These are phyloP conservation scores for Marchantia polymorpha DNA, from an alignment of 225 moss, liverwort and hornwort species.

Conservation along the genomic window DNA sequence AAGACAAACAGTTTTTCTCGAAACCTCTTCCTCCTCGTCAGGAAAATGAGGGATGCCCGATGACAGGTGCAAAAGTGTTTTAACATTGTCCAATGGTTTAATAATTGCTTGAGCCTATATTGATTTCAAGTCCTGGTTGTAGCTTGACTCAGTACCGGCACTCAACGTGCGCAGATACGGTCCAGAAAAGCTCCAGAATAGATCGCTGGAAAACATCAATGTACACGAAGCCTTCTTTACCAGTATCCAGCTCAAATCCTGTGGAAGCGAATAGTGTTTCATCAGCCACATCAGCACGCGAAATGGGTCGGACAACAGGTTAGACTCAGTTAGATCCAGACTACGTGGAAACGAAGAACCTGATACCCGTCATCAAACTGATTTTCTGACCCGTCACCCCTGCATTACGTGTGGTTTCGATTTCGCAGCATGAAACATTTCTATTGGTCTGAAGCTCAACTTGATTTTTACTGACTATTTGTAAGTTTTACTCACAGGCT, in stretches of 20 bases:
- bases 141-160: neutral
- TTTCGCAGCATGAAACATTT: neutral
- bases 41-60: neutral
- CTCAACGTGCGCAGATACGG: conserved; percentile 14
- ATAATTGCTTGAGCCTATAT: neutral
- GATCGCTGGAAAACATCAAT: conserved; percentile 32
- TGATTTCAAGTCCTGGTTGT: neutral
- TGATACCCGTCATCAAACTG: too few species aligned
- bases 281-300: conserved; percentile 12
- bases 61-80: neutral
- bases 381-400: neutral
- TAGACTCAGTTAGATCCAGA: neutral
- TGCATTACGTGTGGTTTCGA: neutral
- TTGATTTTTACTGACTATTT: neutral
- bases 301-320: neutral
- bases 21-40: neutral
- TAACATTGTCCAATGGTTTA: neutral
- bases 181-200: conserved; percentile 21
- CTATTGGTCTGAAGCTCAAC: neutral
- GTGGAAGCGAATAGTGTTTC: conserved; percentile 23
- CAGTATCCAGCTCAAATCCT: neutral
- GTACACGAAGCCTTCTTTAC: conserved; percentile 12
- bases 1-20: neutral
- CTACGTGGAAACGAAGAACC: neutral
- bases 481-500: neutral